phyloP scores from a whole-genome alignment of 495 filamentous ascomycete genomes.

The Penicillium argentinense region DNA sequence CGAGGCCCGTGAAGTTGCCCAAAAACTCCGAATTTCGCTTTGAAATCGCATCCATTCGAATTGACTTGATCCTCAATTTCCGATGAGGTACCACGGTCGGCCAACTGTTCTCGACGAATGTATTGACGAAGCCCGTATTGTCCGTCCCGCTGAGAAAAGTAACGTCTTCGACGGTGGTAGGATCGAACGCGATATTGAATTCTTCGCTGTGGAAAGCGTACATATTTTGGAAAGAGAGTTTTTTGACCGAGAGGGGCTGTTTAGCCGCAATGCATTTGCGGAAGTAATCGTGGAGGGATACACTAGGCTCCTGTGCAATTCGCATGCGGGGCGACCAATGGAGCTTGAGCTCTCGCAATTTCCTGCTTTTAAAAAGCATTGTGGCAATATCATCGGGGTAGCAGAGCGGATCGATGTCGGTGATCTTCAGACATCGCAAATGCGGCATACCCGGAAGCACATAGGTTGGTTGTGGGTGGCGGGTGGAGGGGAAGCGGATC shows the following conservation, averaged over 20 bases:
- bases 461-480: constrained; percentile 57
- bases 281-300: constrained; percentile 55
- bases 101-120: constrained; percentile 58
- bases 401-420: constrained; percentile 63
- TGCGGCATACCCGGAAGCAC: constrained; percentile 59
- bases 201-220: constrained; percentile 53
- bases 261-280: constrained; percentile 49
- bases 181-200: constrained; percentile 42
- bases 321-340: constrained; percentile 66
- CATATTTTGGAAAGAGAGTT: constrained; percentile 55
- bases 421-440: constrained; percentile 50
- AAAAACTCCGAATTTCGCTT: constrained; percentile 44
- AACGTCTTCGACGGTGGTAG: constrained; percentile 44
- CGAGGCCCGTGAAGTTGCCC: constrained; percentile 35
- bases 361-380: constrained; percentile 51
- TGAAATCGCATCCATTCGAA: constrained; percentile 43
- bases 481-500: constrained; percentile 54
- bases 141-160: constrained; percentile 52
- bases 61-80: constrained; percentile 33
- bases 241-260: constrained; percentile 45
- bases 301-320: constrained; percentile 54
- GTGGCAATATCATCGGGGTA: constrained; percentile 64
- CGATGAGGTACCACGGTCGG: constrained; percentile 25
- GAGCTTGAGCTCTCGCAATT: constrained; percentile 53
- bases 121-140: constrained; percentile 40